Conservation (phyloP, 2,329 filamentous ascomycete genomes). For the Phaeoacremonium minimum region DNA sequence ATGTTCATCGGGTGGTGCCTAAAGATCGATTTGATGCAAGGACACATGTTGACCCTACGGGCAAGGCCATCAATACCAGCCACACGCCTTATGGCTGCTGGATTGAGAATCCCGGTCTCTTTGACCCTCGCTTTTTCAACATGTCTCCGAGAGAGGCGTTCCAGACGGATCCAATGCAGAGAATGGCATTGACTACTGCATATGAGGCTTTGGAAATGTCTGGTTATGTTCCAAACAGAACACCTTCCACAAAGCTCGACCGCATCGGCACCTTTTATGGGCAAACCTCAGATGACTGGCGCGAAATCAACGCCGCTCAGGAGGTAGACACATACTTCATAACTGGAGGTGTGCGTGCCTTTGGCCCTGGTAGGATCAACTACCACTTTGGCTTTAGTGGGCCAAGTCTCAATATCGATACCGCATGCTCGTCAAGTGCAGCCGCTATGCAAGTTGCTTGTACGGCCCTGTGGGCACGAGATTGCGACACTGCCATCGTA, state of each 20-base stretch:
- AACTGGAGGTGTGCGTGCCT: conserved; percentile 36
- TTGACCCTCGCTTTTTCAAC: conserved; percentile 83
- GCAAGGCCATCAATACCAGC: conserved; percentile 71
- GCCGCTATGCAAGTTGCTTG: conserved; percentile 70
- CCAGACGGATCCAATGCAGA: conserved; percentile 78
- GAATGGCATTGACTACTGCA: conserved; percentile 69
- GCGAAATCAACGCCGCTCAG: conserved; percentile 69
- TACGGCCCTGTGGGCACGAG: conserved; percentile 67
- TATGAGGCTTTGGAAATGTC: conserved; percentile 82
- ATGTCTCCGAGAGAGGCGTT: conserved; percentile 79
- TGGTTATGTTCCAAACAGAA: conserved; percentile 70
- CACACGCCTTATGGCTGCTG: conserved; percentile 74
- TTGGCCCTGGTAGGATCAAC: conserved; percentile 57
- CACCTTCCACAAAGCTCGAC: conserved; percentile 60
- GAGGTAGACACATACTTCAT: conserved; percentile 59
- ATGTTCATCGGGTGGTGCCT: conserved; percentile 66
- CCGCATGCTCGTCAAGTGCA: conserved; percentile 73
- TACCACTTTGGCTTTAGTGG: conserved; percentile 76
- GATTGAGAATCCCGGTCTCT: conserved; percentile 70
- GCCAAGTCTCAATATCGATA: conserved; percentile 68
- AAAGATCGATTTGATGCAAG: conserved; percentile 70
- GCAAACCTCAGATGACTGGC: conserved; percentile 72
- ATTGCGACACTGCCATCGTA: conserved; percentile 77
- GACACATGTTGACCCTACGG: conserved; percentile 66
- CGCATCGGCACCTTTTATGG: conserved; percentile 72